Evolutionary conservation across 129 eudicot species (phyloP), one percentile per base, ranked within the genome.

Genomic region (Saussurea involucrata): DNA sequence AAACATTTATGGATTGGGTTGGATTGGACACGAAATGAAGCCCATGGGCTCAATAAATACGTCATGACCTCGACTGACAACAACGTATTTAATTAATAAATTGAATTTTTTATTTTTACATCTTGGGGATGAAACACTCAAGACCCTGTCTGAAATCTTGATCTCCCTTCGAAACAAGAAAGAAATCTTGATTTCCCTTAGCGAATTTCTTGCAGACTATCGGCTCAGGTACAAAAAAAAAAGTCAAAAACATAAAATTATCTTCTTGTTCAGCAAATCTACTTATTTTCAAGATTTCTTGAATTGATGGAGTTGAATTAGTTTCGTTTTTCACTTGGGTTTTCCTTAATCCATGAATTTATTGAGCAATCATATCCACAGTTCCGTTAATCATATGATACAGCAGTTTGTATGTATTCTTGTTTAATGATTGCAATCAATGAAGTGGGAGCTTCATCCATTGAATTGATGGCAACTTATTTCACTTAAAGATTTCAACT

Each of bases 41-140:
- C 83, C 83, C 83, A 73, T 80, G 83, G 83, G 79, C 83, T 73
- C 8, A 49, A 63, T 31, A 4, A 49, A 49, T 27, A 71, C 46
- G 53, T 21, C 77, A 70, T 71, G 77, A 71, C 65, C 68, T 63
- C 31, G 83, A 18, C 25, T 20, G 24, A 78, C 64, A 71, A 21
- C 66, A 79, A 44, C 32, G 20, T 18, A 69, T 36, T 57, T 36
- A 69, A 24, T 24, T 34, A 40, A 40, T 42, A 57, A 49, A 71
- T 12, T 55, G 20, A 36, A 13, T 28, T 36, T 9, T 78, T 55
- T 61, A 61, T 78, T 17, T 71, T 72, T 66, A 66, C 78, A 46
- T 72, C 73, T 80, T 72, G 78, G 83, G 32, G 67, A 80, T 33
- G 34, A 73, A 58, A 58, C 53, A 80, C 58, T 32, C 73, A 68